Evolutionary conservation across 352 stramenopile species (phyloP), one percentile per base, ranked within the genome.

Genomic region (Elongisporangium anandrum): DNA sequence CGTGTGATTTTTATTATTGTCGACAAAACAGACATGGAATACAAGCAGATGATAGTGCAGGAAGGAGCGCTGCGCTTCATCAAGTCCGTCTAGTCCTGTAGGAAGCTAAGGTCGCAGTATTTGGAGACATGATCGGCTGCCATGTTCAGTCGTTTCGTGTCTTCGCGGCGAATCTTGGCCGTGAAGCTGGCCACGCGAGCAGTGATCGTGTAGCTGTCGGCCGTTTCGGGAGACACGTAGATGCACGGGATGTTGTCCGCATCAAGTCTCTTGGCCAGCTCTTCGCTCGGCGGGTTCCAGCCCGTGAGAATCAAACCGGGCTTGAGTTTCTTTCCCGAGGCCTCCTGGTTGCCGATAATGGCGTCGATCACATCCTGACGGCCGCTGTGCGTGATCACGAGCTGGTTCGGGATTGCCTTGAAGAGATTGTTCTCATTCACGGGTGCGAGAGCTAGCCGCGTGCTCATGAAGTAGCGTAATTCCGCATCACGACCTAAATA

Each of bases 171-270:
- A 24, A 93, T 72, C 62, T 95, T 95, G 59, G 85, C 85, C 50
- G 83, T 93, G 67, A 95, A 95, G 52, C 83, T 70, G 16, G 85
- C 68, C 53, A 95, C 68, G n/a, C 75, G 78, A 26, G 85, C 84
- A 51, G 83, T 93, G 45, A 95, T 75, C 50, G 81, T 92, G 75
- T 93, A 95, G 79, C 85, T 95, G 69, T 95, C 85, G 45, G 83
- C 85, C 61, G 86, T 88, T 53, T 88, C 75, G 3, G 85, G 85
- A 16, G 85, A 84, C 26, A 93, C 83, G 64, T 95, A 95, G 57
- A 95, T 95, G 69, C 85, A 95, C 52, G 85, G 85, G 58, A 93
- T 95, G 59, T 87, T 91, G 68, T 89, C 83, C 12, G 73, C 73
- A n/a, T 95, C 79, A 23, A 95, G 73, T 41, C 79, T 78, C 47